phyloP scores from a whole-genome alignment of 129 eudicot genomes.

The Pittosporum tobira region DNA sequence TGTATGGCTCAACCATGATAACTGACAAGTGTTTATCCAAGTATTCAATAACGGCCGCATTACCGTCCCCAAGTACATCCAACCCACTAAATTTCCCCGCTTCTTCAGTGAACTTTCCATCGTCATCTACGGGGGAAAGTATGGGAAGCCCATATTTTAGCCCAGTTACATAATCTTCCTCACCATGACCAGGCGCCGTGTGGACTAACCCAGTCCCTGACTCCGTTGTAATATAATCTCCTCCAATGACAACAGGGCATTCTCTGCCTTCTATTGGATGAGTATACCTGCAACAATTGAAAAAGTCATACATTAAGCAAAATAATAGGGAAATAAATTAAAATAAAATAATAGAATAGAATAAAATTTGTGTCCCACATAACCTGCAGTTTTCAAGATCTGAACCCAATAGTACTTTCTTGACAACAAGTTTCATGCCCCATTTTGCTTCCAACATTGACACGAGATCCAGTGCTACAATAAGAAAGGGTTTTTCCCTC shows the following conservation, averaged over 20 bases:
- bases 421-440: constrained; percentile 63
- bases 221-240: constrained; percentile 96
- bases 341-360: not conserved
- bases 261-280: constrained; percentile 79
- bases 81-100: constrained; percentile 82
- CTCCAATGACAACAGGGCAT: constrained; percentile 94
- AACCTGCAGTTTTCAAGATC: constrained; percentile 90
- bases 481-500: constrained; percentile 37
- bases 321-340: not conserved
- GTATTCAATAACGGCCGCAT: constrained; percentile 70
- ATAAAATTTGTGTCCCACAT: not conserved
- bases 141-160: constrained; percentile 80
- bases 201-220: constrained; percentile 99
- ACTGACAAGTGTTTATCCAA: constrained; percentile 57
- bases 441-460: constrained; percentile 75
- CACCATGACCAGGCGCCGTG: constrained; percentile 99
- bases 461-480: constrained; percentile 81
- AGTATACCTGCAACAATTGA: constrained; percentile 41
- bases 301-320: not conserved
- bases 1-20: constrained; percentile 89
- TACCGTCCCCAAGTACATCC: constrained; percentile 81
- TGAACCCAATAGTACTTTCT: constrained; percentile 59
- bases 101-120: constrained; percentile 75
- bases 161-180: constrained; percentile 90
- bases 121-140: constrained; percentile 87